phyloP scores from a whole-genome alignment of 2,329 filamentous ascomycete species.

The Ceratocystis huliohia region DNA sequence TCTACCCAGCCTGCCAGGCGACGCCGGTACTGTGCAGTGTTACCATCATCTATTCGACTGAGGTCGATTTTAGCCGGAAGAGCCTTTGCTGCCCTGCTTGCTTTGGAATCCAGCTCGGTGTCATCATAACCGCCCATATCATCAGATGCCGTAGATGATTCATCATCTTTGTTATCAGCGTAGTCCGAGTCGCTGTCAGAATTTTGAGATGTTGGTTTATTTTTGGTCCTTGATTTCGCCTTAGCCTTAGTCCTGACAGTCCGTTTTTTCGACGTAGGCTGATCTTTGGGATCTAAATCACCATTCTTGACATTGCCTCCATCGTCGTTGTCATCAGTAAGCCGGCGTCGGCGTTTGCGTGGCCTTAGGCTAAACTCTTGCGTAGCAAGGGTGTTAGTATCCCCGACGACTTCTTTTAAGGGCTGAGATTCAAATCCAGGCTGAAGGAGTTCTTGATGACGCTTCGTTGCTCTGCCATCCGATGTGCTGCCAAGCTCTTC shows the following conservation, averaged over 20 bases:
- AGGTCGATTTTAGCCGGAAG: slow-evolving; percentile 32
- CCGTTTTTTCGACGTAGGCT: slow-evolving; percentile 28
- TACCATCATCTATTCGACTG: slow-evolving; percentile 68
- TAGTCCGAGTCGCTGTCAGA: slow-evolving; percentile 4
- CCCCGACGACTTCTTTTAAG: slow-evolving; percentile 11
- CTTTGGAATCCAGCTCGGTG: slow-evolving; percentile 13
- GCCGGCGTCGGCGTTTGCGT: slow-evolving; percentile 13
- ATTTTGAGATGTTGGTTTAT: not conserved
- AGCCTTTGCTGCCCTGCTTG: slow-evolving; percentile 17
- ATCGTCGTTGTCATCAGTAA: slow-evolving; percentile 5
- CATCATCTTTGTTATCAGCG: slow-evolving; percentile 4
- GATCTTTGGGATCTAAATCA: slow-evolving; percentile 33
- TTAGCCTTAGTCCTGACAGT: not conserved
- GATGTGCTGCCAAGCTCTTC: slow-evolving; percentile 36
- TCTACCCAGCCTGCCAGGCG: slow-evolving; percentile 63
- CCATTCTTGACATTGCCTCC: not conserved
- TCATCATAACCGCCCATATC: slow-evolving; percentile 20
- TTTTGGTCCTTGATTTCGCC: slow-evolving; percentile 8
- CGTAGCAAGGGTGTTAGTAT: not conserved
- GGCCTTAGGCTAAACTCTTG: slow-evolving; percentile 17
- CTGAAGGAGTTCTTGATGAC: slow-evolving; percentile 59
- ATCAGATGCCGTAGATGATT: slow-evolving; percentile 6
- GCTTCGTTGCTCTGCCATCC: slow-evolving; percentile 38
- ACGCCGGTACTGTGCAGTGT: slow-evolving; percentile 65
- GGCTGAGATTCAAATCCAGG: slow-evolving; percentile 52